Percentiles rank a stretch among this genome's conserved stretches.
Conservation (phyloP, 331 rosid species). For the Arachis monticola region DNA sequence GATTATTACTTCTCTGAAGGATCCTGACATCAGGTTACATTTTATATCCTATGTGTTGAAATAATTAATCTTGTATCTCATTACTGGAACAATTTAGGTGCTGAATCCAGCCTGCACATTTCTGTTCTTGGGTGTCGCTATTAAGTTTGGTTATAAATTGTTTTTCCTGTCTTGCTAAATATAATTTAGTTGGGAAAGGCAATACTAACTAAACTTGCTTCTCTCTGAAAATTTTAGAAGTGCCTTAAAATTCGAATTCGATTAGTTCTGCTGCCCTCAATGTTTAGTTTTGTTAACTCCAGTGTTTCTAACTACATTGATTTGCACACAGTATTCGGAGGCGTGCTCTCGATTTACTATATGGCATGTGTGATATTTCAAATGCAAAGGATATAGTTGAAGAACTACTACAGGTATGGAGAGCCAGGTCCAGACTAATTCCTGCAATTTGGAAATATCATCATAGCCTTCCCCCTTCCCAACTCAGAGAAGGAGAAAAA, state of each 20-base stretch:
- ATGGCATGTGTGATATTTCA: slow-evolving; percentile 99
- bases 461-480: neutral
- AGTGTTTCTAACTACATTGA: slow-evolving; percentile 40
- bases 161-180: neutral
- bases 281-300: slow-evolving; percentile 20
- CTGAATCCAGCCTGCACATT: slow-evolving; percentile 7
- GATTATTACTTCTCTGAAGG: slow-evolving; percentile 97
- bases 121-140: neutral
- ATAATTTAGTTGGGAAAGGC: neutral
- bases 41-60: slow-evolving; percentile 39
- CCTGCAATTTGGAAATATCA: slow-evolving; percentile 28
- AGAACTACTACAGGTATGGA: slow-evolving; percentile 89
- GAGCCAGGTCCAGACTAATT: slow-evolving; percentile 32
- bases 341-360: slow-evolving; percentile 99
- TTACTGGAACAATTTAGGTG: slow-evolving; percentile 20
- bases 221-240: neutral
- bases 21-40: slow-evolving; percentile 95
- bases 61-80: slow-evolving; percentile 24
- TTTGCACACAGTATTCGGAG: slow-evolving; percentile 83
- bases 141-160: neutral
- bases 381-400: slow-evolving; percentile 99
- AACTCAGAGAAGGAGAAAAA: neutral
- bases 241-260: neutral
- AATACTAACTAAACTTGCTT: neutral
- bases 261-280: neutral